Conservation (phyloP, 139 green algal species). For the Tetraselmis chui region DNA sequence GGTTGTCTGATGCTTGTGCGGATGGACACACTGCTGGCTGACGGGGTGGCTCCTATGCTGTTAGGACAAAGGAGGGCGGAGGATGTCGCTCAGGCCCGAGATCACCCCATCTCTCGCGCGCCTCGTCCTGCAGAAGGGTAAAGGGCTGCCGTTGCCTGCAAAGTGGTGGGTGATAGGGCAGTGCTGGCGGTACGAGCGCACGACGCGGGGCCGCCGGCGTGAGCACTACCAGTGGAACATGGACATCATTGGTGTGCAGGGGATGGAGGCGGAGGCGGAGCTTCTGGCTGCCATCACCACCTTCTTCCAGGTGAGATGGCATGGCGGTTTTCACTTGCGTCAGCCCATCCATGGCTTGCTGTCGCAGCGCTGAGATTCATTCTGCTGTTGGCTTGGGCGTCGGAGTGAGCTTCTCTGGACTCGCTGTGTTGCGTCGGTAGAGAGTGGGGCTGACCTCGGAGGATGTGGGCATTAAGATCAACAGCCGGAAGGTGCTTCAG, state of each 20-base stretch:
- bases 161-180: slow-evolving; percentile 96
- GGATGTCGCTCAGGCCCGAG: slow-evolving; percentile 88
- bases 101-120: slow-evolving; percentile 89
- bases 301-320: slow-evolving; percentile 66
- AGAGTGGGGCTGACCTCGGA: slow-evolving; percentile 56
- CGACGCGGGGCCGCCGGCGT: slow-evolving; percentile 45
- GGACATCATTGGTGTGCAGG: slow-evolving; percentile 85
- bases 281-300: slow-evolving; percentile 80
- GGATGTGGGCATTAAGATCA: slow-evolving; percentile 91
- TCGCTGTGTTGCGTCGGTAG: not conserved
- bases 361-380: no score
- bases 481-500: slow-evolving; percentile 72
- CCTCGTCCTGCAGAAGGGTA: slow-evolving; percentile 60
- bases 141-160: slow-evolving; percentile 67
- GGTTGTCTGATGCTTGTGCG: no score
- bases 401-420: not conserved
- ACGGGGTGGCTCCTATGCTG: no score
- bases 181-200: slow-evolving; percentile 57
- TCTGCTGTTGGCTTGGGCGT: no score
- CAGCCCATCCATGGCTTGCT: no score
- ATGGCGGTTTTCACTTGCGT: not conserved
- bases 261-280: slow-evolving; percentile 89
- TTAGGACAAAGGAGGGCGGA: slow-evolving; percentile 85
- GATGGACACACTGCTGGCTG: no score
- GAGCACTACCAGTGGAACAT: slow-evolving; percentile 87